These are phyloP conservation scores for Ballota nigra DNA, from an alignment of 257 asterid genomes.

Conservation along the genomic window DNA sequence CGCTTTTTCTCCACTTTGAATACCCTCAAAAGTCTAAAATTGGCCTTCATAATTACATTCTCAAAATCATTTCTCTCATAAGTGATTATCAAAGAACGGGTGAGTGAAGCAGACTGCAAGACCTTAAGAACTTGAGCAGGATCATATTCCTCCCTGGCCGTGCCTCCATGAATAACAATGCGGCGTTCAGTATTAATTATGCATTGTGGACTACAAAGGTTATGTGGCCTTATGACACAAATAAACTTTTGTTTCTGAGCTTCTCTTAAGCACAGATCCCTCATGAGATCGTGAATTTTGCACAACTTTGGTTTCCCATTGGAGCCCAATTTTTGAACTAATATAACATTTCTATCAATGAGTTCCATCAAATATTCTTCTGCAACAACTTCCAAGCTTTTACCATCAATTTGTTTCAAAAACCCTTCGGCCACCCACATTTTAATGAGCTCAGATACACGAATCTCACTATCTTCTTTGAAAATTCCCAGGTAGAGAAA, in stretches of 20 bases:
- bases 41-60: neutral
- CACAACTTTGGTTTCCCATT: neutral
- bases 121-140: neutral
- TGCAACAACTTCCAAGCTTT: slow-evolving; percentile 8
- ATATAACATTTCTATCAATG: neutral
- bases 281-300: neutral
- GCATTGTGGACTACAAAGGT: neutral
- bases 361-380: neutral
- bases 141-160: neutral
- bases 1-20: neutral
- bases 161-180: neutral
- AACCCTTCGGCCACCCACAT: neutral
- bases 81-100: neutral
- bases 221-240: neutral
- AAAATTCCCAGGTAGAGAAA: neutral
- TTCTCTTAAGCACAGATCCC: neutral
- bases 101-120: neutral
- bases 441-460: neutral
- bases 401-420: neutral
- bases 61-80: neutral
- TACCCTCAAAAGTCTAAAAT: neutral
- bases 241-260: neutral
- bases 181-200: neutral
- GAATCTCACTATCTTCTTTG: neutral
- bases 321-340: neutral